Evolutionary conservation across 306 rosid species (phyloP).

Genomic region (Coriaria nepalensis): DNA sequence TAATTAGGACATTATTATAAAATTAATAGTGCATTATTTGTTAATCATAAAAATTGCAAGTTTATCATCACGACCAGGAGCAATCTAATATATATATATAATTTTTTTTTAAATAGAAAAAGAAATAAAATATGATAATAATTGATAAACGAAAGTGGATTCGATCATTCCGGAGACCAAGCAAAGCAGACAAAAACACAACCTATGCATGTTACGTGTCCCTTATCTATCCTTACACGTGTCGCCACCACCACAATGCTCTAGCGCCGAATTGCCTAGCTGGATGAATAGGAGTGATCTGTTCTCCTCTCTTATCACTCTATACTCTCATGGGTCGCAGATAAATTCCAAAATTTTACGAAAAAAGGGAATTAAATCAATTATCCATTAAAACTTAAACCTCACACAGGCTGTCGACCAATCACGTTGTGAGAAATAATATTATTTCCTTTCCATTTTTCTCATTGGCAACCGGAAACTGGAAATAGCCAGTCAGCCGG

Average conservation of each 20-base stretch:
- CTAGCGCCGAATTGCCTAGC: slow-evolving; percentile 10
- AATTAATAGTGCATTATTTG: too few species aligned
- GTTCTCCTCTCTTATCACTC: too few species aligned
- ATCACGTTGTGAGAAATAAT: slow-evolving; percentile 10
- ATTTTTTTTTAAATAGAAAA: not conserved
- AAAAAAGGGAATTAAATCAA: too few species aligned
- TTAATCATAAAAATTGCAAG: too few species aligned
- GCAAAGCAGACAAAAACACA: slow-evolving; percentile 9
- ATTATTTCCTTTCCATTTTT: not conserved
- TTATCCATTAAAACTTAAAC: slow-evolving; percentile 1
- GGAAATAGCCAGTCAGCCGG: not conserved
- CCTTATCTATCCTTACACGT: slow-evolving; percentile 29
- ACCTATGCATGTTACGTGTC: slow-evolving; percentile 19
- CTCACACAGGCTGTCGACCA: slow-evolving; percentile 15
- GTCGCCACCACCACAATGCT: slow-evolving; percentile 3
- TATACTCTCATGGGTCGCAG: too few species aligned
- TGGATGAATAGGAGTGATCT: not conserved
- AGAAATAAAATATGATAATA: not conserved
- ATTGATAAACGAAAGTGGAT: slow-evolving; percentile 7
- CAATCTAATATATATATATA: not conserved
- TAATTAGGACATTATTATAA: too few species aligned
- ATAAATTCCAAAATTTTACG: not conserved
- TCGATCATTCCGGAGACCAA: slow-evolving; percentile 32
- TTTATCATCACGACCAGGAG: too few species aligned
- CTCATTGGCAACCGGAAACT: not conserved